phyloP scores from a whole-genome alignment of 192 early-diverging fungal species.

The Coemansia sp. region DNA sequence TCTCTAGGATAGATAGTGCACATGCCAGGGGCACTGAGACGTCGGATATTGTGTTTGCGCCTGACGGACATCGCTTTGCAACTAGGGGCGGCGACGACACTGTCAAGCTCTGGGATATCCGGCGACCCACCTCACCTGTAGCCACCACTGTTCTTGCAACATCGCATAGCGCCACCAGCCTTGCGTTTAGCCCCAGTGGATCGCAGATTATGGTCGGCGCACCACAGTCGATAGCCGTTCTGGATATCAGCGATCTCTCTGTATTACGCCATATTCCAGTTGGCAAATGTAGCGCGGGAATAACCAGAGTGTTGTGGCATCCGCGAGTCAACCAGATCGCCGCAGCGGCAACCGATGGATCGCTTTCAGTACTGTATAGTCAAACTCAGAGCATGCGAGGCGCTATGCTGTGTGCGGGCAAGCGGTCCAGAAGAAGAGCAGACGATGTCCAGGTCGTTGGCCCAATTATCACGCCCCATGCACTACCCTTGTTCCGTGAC shows the following conservation, averaged over 20 bases:
- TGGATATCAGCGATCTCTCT: constrained; percentile 12
- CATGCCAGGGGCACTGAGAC: constrained; percentile 73
- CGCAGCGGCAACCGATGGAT: constrained; percentile 76
- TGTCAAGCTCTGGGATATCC: constrained; percentile 94
- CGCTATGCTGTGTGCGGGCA: constrained; percentile 70
- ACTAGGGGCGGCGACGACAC: constrained; percentile 85
- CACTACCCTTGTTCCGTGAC: constrained; percentile 86
- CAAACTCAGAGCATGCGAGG: constrained; percentile 70
- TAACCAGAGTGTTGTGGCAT: constrained; percentile 78
- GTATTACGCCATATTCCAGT: constrained; percentile 2
- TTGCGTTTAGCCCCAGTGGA: constrained; percentile 86
- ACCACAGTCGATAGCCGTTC: constrained; percentile 15
- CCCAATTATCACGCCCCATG: constrained; percentile 86
- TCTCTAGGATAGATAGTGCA: constrained; percentile 66
- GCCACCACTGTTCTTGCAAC: constrained; percentile 62
- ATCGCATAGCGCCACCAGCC: constrained; percentile 62
- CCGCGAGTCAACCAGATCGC: constrained; percentile 87
- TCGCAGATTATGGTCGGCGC: constrained; percentile 75
- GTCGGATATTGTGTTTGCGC: constrained; percentile 71
- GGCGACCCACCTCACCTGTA: constrained; percentile 62
- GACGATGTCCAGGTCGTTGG: constrained; percentile 27
- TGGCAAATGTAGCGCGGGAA: constrained; percentile 37
- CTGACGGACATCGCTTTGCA: constrained; percentile 67
- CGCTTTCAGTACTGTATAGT: constrained; percentile 78
- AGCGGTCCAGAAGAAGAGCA: constrained; percentile 16